Evolutionary conservation across 257 asterid genomes (phyloP), one percentile per base, ranked within the genome.

Genomic region (Cynanchum wilfordii): DNA sequence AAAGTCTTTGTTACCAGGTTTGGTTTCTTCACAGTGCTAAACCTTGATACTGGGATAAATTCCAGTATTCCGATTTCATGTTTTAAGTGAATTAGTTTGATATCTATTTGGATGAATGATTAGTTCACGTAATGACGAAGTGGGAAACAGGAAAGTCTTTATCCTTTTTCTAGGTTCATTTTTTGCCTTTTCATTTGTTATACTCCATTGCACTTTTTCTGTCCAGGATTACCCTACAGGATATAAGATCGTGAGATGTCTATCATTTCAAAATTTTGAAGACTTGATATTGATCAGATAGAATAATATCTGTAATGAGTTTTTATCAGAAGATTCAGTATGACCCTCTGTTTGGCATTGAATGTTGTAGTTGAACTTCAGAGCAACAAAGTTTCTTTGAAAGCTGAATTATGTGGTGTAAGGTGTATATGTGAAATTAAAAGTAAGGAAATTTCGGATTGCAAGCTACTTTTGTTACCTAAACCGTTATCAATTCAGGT

Each of bases 1-100:
- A 92, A 86, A 95, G 99, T 76, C 95, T 95, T 63, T 92, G 99
- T 78, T 95, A 95, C 88, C 99, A 95, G 99, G 98, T 91, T 62
- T 78, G 82, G 42, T 68, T 77, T 75, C 69, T 76, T 75, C 55
- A 13, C 11, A 58, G 30, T 71, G 17, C 11, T 50, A 20, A 42
- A 16, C 30, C 52, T 52, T n/a, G 13, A 29, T 24, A 10, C 54
- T 22, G 17, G 45, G 11, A 15, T 29, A 25, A 47, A 65, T 8
- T 50, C 24, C 30, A 7, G 19, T 71, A 20, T 70, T 27, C 27
- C 20, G 7, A 45, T 30, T 24, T 52, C 50, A 33, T 49, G 22
- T 50, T 17, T 22, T 38, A 33, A 38, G 1, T 10, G 33, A 50
- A 49, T 49, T 16, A 38, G 10, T 65, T 45, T 66, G 45, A 36